phyloP scores from a whole-genome alignment of 2,329 filamentous ascomycete genomes.

The Neurospora sp. region DNA sequence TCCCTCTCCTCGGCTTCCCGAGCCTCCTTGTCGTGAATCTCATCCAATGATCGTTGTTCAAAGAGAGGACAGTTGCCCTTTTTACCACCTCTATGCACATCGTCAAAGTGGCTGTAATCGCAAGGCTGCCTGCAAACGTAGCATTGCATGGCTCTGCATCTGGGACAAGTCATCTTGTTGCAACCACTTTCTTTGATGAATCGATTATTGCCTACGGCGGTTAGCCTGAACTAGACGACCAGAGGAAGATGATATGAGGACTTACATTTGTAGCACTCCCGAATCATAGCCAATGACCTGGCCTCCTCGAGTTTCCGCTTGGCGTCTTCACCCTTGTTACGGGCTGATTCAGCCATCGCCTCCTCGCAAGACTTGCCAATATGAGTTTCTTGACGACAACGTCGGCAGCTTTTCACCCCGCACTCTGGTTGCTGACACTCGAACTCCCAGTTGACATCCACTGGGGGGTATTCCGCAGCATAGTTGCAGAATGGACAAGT shows the following conservation, averaged over 20 bases:
- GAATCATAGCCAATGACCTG: constrained; percentile 70
- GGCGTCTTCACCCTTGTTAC: constrained; percentile 48
- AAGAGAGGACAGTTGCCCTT: constrained; percentile 56
- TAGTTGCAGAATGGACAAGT: constrained; percentile 77
- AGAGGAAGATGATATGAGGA: background rate
- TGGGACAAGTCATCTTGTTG: constrained; percentile 71
- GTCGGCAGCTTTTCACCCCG: constrained; percentile 51
- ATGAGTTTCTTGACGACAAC: constrained; percentile 61
- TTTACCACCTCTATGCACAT: constrained; percentile 35
- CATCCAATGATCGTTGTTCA: constrained; percentile 42
- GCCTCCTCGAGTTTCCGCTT: constrained; percentile 71
- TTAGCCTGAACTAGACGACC: constrained; percentile 6
- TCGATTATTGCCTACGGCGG: constrained; percentile 45
- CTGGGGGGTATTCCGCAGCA: constrained; percentile 61
- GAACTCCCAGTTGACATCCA: constrained; percentile 64
- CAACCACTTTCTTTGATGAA: constrained; percentile 75
- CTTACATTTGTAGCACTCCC: constrained; percentile 60
- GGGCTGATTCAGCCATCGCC: constrained; percentile 28
- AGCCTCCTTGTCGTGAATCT: constrained; percentile 55
- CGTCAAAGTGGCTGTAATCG: constrained; percentile 63
- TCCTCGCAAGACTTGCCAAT: constrained; percentile 65
- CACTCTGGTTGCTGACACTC: constrained; percentile 60
- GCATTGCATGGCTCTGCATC: constrained; percentile 46
- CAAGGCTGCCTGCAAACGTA: constrained; percentile 63
- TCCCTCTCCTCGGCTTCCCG: constrained; percentile 49